Base-by-base conservation (phyloP, 192 early-diverging fungal species). In the Rhizophagus prolifer region DNA sequence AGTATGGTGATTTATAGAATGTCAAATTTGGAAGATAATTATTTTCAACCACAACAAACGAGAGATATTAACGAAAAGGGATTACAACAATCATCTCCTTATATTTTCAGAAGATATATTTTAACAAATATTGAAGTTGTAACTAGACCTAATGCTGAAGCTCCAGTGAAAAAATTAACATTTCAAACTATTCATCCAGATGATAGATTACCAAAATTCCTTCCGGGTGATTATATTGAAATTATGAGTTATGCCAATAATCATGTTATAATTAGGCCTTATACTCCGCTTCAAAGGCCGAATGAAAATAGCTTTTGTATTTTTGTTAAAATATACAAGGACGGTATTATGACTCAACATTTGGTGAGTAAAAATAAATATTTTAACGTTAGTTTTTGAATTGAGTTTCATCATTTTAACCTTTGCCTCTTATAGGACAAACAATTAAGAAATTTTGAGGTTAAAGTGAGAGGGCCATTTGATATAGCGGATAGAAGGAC, bases 171-270 rank as follows among this genome's bases (percentile, higher is more conserved):
- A 38, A n/a, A 62, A 16, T 74, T 74, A 21, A 74, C 59, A 23
- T 74, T 74, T 62, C 58, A 64, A 31, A 16, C 19, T 26, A 64
- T 64, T 30, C 62, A 64, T 31, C 62, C 25, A 30, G 14, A 30
- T 16, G 62, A 64, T 64, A 64, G 0, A 31, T 64, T 41, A 58
- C 19, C 59, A 41, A 74, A 41, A 62, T 60, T 74, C 70, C 19
- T 77, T 14, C 76, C 76, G 23, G 76, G 76, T 21, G 67, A 77
- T 41, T 77, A 16, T 19, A 70, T 77, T 44, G 76, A 77, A 60
- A 50, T 77, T 36, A 63, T 64, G 54, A 28, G 67, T 34, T 36
- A 26, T 28, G 28, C 36, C 13, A 70, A 77, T 36, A 60, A 41
- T 12, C 50, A 58, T 16, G 50, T 70, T 4, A 54, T 70, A 14